Percentiles rank a stretch among this genome's conserved stretches.
These are phyloP conservation scores for Podila epigama DNA, from an alignment of 192 early-diverging fungal species.

Conservation along the genomic window DNA sequence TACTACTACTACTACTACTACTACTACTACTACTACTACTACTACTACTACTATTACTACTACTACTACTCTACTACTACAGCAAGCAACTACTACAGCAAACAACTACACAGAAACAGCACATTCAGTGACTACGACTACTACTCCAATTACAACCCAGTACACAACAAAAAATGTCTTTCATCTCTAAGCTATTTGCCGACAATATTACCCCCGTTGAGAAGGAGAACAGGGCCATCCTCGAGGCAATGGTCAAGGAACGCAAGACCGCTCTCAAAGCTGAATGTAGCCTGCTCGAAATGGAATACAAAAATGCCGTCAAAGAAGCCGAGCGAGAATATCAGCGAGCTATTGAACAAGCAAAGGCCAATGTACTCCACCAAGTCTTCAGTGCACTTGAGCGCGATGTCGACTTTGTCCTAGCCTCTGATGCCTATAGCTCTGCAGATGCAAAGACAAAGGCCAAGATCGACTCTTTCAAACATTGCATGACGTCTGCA, in stretches of 20 bases:
- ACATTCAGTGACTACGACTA: neutral
- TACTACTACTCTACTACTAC: too few relatives aligned
- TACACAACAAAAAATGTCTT: neutral
- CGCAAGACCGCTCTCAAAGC: conserved; percentile 17
- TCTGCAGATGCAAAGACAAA: conserved; percentile 17
- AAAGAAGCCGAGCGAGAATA: conserved; percentile 17
- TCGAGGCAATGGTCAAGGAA: conserved; percentile 24
- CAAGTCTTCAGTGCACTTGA: neutral
- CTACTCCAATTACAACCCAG: neutral
- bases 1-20: too few relatives aligned
- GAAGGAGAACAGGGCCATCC: conserved; percentile 11
- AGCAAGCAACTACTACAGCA: neutral
- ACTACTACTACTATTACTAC: too few relatives aligned
- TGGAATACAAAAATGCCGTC: conserved; percentile 13
- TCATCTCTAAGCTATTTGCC: conserved; percentile 15
- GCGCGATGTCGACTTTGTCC: conserved; percentile 16
- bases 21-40: too few relatives aligned
- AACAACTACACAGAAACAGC: neutral
- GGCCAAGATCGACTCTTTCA: conserved; percentile 11
- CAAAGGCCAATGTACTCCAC: conserved; percentile 12
- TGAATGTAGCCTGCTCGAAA: conserved; percentile 2
- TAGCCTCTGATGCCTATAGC: conserved; percentile 3
- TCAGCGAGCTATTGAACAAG: conserved; percentile 10
- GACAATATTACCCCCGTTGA: conserved; percentile 7
- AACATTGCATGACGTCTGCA: neutral